These are phyloP conservation scores for Exophiala lecanii-corni DNA, from an alignment of 2,329 filamentous ascomycete species.

Conservation along the genomic window DNA sequence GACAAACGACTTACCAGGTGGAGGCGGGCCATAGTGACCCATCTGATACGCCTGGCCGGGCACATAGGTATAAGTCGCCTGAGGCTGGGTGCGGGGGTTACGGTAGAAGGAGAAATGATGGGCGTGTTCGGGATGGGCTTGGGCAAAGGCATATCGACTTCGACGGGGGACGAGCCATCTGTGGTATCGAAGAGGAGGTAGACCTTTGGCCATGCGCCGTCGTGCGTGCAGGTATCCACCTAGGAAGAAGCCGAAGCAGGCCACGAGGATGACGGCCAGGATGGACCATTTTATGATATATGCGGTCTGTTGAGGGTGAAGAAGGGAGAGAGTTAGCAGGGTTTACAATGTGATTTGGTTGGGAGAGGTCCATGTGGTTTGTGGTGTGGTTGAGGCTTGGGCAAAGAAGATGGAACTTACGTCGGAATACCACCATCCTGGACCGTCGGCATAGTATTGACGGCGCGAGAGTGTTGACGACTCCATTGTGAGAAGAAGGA, in stretches of 20 bases:
- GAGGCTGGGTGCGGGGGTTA: constrained; percentile 5
- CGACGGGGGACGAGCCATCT: constrained; percentile 45
- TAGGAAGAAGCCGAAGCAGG: constrained; percentile 59
- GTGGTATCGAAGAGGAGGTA: constrained; percentile 65
- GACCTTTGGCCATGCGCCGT: constrained; percentile 60
- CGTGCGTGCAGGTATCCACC: constrained; percentile 68
- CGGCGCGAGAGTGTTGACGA: constrained; percentile 4
- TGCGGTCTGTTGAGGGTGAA: constrained; percentile 53
- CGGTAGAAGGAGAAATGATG: constrained; percentile 36
- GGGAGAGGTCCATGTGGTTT: not conserved
- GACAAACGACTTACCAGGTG: constrained; percentile 22
- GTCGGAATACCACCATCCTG: constrained; percentile 21
- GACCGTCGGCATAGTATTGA: constrained; percentile 15
- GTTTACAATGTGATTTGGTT: too few species aligned
- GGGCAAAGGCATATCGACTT: constrained; percentile 28
- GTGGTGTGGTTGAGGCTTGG: not conserved
- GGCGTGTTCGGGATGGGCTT: constrained; percentile 26
- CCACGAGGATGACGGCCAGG: constrained; percentile 56
- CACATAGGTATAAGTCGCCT: constrained; percentile 12
- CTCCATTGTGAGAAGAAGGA: constrained; percentile 8
- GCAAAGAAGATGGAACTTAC: constrained; percentile 12
- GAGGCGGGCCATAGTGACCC: constrained; percentile 26
- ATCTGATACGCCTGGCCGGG: constrained; percentile 24
- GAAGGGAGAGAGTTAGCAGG: not conserved
- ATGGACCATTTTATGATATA: constrained; percentile 67